phyloP scores from a whole-genome alignment of 1,139 yeast genomes.

The Blastobotrys proliferans region DNA sequence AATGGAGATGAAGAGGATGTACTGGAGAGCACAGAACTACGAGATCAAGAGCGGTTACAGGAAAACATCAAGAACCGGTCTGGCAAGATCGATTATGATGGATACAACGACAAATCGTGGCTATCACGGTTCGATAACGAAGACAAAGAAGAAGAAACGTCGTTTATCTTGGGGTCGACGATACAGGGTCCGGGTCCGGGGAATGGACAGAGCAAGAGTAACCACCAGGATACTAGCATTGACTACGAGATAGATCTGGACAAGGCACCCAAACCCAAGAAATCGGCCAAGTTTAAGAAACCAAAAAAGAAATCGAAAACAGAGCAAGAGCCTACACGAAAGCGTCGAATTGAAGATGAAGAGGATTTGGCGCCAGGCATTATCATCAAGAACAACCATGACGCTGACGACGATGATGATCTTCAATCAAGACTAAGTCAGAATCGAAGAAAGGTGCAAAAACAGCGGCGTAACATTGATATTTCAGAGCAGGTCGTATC shows the following conservation, averaged over 20 bases:
- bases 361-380: constrained; percentile 22
- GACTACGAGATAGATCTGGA: constrained; percentile 18
- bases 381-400: constrained; percentile 4
- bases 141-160: constrained; percentile 20
- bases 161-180: constrained; percentile 26
- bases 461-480: constrained; percentile 33
- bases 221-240: constrained; percentile 6
- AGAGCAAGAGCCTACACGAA: constrained; percentile 15
- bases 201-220: constrained; percentile 3
- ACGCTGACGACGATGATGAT: constrained; percentile 22
- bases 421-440: constrained; percentile 41
- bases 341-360: constrained; percentile 15
- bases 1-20: constrained; percentile 48
- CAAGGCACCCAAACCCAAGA: constrained; percentile 6
- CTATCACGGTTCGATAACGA: constrained; percentile 8
- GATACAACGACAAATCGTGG: constrained; percentile 16
- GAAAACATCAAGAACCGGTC: constrained; percentile 1
- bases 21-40: constrained; percentile 45
- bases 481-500: constrained; percentile 23
- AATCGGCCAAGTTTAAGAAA: constrained; percentile 48
- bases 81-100: neutral
- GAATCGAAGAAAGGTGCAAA: constrained; percentile 43
- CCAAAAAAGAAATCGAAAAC: constrained; percentile 35
- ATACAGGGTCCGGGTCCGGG: neutral
- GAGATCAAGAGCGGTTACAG: constrained; percentile 7